Percentiles rank a stretch among this genome's conserved stretches.
Evolutionary conservation across 768 basidiomycete genomes (phyloP).

Genomic region (Heimioporus sp.): DNA sequence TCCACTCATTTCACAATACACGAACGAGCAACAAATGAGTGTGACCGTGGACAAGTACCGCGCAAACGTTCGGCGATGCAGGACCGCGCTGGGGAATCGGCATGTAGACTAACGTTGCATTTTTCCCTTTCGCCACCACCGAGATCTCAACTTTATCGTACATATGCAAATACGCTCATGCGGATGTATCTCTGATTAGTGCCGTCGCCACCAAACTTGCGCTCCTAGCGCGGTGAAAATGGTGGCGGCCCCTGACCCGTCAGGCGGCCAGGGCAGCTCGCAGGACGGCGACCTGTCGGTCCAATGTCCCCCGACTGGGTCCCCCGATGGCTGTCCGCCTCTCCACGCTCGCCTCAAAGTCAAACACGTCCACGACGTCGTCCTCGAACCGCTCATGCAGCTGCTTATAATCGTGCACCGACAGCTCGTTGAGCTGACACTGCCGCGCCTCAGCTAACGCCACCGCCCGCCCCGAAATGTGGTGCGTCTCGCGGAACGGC

Average conservation of each 20-base stretch:
- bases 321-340: conserved; percentile 91
- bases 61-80: too few species aligned
- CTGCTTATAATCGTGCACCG: conserved; percentile 73
- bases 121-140: too few species aligned
- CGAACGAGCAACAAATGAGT: too few species aligned
- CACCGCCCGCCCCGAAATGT: conserved; percentile 95
- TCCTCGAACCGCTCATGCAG: conserved; percentile 76
- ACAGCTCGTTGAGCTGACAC: conserved; percentile 79
- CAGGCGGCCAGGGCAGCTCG: conserved; percentile 49
- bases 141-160: too few species aligned
- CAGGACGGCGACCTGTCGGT: conserved; percentile 79
- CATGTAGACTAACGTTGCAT: too few species aligned
- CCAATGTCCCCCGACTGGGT: conserved; percentile 79
- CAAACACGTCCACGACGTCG: conserved; percentile 82
- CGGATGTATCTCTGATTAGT: too few species aligned
- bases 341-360: conserved; percentile 96
- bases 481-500: conserved; percentile 98
- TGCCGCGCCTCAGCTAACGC: conserved; percentile 85
- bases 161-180: too few species aligned
- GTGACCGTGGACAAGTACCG: too few species aligned
- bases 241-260: conserved; percentile 1
- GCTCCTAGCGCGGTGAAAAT: too few species aligned
- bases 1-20: too few species aligned
- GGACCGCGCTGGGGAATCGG: too few species aligned
- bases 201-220: too few species aligned